Base-by-base conservation (phyloP, 148 eudicot species). In the Rhododendron griersonianum region DNA sequence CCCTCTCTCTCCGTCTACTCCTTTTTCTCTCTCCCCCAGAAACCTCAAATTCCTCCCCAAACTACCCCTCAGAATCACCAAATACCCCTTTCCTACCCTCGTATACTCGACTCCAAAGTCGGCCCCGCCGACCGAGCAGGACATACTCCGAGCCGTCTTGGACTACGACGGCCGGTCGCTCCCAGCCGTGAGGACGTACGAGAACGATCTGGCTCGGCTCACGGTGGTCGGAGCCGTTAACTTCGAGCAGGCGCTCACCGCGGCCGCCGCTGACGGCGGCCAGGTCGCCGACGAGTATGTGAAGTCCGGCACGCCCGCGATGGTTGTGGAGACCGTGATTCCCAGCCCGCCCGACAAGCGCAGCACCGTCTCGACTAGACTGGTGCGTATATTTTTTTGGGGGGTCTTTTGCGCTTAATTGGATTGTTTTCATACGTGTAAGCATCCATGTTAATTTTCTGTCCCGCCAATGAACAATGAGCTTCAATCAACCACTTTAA, bases 241-340 rank as follows among this genome's bases (percentile, higher is more conserved):
- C 41, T 90, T 90, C 59, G 90, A 91, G 59, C 98, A 94, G 85
- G 96, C 99, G 44, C 47, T 98, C 28, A 90, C 98, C 3, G 99
- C 99, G 16, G 98, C 98, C 15, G 96, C 98, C 1, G 95, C 98
- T 0, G 99, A 98, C 63, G 98, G 99, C 7, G 99, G 99, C 11
- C 88, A 83, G 11, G 92, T 95, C 28, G 98, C 99, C 30, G 88
- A 78, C 6, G 96, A 93, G 76, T 98, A 98, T 71, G 14, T 93
- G 63, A 83, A 63, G 16, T 35, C 92, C 3, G 95, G 96, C 5
- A 50, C 87, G 86, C 50, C 85, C 10, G 89, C 91, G 4, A 95
- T 98, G 98, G 98, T 94, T 44, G 93, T 93, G 18, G 99, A 95
- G 85, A 94, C 99, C 1, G 44, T 95, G 51, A 93, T 79, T 82